These are phyloP conservation scores for Tillandsia leiboldiana DNA, from an alignment of 176 grass and related monocot species.

Conservation along the genomic window DNA sequence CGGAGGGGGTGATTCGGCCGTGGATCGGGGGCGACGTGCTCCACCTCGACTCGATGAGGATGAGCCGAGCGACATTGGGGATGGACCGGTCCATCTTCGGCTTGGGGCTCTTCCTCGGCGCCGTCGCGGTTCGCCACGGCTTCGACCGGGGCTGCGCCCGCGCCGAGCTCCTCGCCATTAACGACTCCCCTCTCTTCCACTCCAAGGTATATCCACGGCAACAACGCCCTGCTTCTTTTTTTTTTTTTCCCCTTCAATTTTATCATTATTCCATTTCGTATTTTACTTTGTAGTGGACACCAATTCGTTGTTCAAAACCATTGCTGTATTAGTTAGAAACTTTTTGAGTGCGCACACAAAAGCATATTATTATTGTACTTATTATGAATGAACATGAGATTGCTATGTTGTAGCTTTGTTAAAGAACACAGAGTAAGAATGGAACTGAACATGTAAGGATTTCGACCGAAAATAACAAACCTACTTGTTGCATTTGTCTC, in stretches of 20 bases:
- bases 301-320: too few relatives aligned
- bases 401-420: too few relatives aligned
- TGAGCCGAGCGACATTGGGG: constrained; percentile 40
- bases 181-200: constrained; percentile 75
- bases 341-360: too few relatives aligned
- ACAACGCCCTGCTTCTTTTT: neutral
- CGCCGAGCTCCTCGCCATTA: constrained; percentile 82
- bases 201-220: constrained; percentile 34
- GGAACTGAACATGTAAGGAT: too few relatives aligned
- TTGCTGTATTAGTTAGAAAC: too few relatives aligned
- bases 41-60: constrained; percentile 75
- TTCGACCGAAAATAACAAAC: too few relatives aligned
- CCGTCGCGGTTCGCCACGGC: constrained; percentile 64
- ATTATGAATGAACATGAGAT: too few relatives aligned
- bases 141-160: constrained; percentile 68
- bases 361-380: too few relatives aligned
- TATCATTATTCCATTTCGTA: too few relatives aligned
- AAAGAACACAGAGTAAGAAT: too few relatives aligned
- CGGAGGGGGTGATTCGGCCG: constrained; percentile 53
- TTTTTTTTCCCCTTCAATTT: neutral
- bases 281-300: too few relatives aligned
- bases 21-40: constrained; percentile 55
- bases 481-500: too few relatives aligned
- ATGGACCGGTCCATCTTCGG: constrained; percentile 74
- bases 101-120: constrained; percentile 70